Percentiles rank a stretch among this genome's conserved stretches.
Evolutionary conservation across 2,329 filamentous ascomycete genomes (phyloP).

Genomic region (Neurospora sp.): DNA sequence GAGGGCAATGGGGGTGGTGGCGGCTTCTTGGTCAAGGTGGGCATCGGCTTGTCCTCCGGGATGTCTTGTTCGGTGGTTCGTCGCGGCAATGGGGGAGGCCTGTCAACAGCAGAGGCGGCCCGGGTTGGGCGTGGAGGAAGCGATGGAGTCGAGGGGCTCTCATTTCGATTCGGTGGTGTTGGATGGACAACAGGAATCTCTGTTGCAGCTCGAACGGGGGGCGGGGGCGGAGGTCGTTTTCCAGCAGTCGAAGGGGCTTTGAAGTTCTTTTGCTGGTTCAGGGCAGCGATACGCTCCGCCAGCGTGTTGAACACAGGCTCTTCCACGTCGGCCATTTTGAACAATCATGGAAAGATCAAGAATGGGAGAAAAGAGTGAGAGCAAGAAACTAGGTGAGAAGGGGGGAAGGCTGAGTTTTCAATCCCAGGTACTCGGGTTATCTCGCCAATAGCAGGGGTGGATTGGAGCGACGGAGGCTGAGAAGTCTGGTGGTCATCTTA

Average conservation of each 20-base stretch:
- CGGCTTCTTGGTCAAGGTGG: conserved; percentile 20
- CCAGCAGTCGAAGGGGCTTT: conserved; percentile 24
- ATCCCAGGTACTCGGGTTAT: not conserved
- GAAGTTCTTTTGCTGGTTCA: conserved; percentile 53
- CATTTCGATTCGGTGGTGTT: conserved; percentile 16
- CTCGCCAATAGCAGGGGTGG: not conserved
- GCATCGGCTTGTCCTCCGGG: conserved; percentile 13
- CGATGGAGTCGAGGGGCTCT: conserved; percentile 22
- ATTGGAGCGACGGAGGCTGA: not conserved
- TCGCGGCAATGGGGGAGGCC: conserved; percentile 28
- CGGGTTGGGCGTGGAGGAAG: conserved; percentile 29
- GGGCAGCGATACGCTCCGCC: conserved; percentile 52
- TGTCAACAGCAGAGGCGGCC: conserved; percentile 13
- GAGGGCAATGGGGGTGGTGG: conserved; percentile 27
- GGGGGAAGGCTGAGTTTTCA: not conserved
- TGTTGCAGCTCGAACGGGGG: conserved; percentile 31
- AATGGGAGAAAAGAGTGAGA: not conserved
- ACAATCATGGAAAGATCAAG: not conserved
- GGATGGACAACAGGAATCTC: conserved; percentile 26
- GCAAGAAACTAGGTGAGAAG: not conserved
- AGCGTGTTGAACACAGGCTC: conserved; percentile 52
- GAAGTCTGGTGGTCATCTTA: not conserved
- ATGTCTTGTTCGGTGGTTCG: conserved; percentile 22
- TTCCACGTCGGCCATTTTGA: conserved; percentile 47
- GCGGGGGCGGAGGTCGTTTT: conserved; percentile 35